Base-by-base conservation (phyloP, 176 grass and related monocot species). In the Typha latifolia region DNA sequence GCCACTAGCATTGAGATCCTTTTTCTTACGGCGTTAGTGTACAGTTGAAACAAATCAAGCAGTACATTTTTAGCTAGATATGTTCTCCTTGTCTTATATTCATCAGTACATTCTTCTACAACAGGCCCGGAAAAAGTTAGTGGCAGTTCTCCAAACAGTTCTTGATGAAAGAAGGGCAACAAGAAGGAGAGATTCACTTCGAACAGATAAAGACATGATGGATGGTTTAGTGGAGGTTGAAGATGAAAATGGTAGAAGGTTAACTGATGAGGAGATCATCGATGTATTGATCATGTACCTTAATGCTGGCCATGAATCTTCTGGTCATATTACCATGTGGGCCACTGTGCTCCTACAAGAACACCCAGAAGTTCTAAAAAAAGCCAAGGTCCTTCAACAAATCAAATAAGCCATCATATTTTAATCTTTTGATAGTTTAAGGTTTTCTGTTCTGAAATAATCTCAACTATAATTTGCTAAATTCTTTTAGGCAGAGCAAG, bases 311-410 rank as follows among this genome's bases (percentile, higher is more conserved):
- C 92, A 96, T 67, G 92, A 96, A 79, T 96, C 92, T 11, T 96
- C 92, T 0, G 92, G 87, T 2, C 92, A 96, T 66, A 91, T 96
- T 71, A 96, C 92, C 77, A 96, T 96, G 92, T 96, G 92, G 92
- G 87, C 87, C 31, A 82, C 92, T 65, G 82, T 96, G 1, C 77
- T 96, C 69, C 64, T 96, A 13, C 87, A 96, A 75, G 92, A 96
- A 32, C 88, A 91, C 53, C 87, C 82, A 0, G 73, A 86, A 1
- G 63, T 96, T 32, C 81, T 88, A n/a, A 71, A 76, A 32, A 82
- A 14, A 83, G 88, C 93, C 2, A 97, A 97, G 88, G 91, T 81
- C 48, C 14, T 0, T 18, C 18, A 19, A n/a, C 23, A 10, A 22
- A 59, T 22, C 16, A 59, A 21, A 59, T 59, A 43, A 43, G 5